These are phyloP conservation scores for Phytophthora parvispora DNA, from an alignment of 352 stramenopile genomes.

Conservation along the genomic window DNA sequence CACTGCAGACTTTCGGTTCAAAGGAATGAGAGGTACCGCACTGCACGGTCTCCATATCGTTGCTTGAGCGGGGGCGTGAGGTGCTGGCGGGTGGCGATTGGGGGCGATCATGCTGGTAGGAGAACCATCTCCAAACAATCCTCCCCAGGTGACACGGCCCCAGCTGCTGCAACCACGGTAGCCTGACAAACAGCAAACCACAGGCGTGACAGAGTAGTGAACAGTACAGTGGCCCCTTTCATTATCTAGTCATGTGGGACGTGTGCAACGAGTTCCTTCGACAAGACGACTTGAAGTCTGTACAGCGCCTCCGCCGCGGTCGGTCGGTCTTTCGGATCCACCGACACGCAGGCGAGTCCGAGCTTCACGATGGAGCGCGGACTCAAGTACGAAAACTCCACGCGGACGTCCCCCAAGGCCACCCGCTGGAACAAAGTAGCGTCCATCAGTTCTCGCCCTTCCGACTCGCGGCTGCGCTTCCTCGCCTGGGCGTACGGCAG, in stretches of 20 bases:
- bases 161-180: no score
- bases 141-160: no score
- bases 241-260: no score
- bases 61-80: no score
- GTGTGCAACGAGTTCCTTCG: neutral
- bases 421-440: neutral
- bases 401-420: neutral
- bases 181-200: neutral
- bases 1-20: neutral
- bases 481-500: neutral
- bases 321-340: neutral
- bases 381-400: neutral
- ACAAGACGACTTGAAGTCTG: conserved; percentile 23
- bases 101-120: no score
- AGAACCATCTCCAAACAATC: no score
- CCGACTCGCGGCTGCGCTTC: neutral
- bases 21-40: no score
- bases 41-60: no score
- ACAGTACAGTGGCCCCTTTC: no score
- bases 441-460: neutral
- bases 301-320: conserved; percentile 7
- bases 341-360: neutral
- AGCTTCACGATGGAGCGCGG: neutral
- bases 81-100: no score
- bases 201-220: no score